Conservation (phyloP, 345 rosid genomes). For the Pugionium dolabratum region DNA sequence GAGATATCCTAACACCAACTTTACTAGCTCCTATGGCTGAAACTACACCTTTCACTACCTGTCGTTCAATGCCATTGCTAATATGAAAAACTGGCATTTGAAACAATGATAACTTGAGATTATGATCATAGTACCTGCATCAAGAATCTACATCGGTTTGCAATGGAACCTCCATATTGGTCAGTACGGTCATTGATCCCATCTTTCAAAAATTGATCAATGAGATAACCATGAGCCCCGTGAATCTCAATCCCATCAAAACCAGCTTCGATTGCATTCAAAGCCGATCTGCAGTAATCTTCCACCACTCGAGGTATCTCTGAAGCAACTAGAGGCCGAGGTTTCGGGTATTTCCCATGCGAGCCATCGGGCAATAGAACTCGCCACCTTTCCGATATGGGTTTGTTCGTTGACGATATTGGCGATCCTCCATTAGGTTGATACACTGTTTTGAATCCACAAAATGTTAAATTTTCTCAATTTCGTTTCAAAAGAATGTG, state of each 20-base stretch:
- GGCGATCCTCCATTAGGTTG: conserved; percentile 77
- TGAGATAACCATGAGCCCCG: conserved; percentile 85
- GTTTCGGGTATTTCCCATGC: conserved; percentile 50
- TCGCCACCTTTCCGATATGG: conserved; percentile 68
- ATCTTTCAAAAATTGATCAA: conserved; percentile 83
- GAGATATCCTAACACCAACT: conserved; percentile 75
- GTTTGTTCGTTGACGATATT: conserved; percentile 63
- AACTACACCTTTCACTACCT: conserved; percentile 57
- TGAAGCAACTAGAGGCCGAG: conserved; percentile 47
- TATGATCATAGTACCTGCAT: conserved; percentile 39
- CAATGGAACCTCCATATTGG: conserved; percentile 71
- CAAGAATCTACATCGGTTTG: conserved; percentile 69
- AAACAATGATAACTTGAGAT: background rate
- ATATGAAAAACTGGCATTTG: background rate
- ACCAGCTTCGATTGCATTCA: conserved; percentile 82
- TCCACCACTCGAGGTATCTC: conserved; percentile 60
- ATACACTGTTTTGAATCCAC: conserved; percentile 47
- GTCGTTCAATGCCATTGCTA: conserved; percentile 19
- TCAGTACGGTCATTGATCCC: conserved; percentile 77
- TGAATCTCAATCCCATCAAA: conserved; percentile 90
- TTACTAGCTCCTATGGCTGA: conserved; percentile 57
- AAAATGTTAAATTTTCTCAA: background rate
- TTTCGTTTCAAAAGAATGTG: background rate
- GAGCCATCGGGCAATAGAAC: conserved; percentile 65
- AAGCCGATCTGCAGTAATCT: conserved; percentile 58